These are phyloP conservation scores for Diaporthe sp. DNA, from an alignment of 2,329 filamentous ascomycete genomes.

Conservation along the genomic window DNA sequence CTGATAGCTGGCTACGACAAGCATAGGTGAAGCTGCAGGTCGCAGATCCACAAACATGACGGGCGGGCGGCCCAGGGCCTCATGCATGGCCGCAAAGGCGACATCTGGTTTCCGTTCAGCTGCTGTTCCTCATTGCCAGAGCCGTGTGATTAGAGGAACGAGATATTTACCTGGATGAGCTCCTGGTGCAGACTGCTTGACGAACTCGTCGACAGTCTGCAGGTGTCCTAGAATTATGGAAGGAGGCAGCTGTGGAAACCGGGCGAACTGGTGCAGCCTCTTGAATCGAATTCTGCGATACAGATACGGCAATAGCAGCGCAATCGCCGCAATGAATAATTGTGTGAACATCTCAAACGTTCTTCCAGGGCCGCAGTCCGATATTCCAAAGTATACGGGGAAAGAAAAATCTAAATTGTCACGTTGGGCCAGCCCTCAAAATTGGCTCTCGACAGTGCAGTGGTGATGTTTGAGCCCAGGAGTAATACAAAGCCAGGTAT, in stretches of 20 bases:
- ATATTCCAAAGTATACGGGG: not conserved
- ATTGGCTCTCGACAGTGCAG: too few relatives aligned
- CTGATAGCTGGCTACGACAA: slow-evolving; percentile 33
- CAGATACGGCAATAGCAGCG: slow-evolving; percentile 35
- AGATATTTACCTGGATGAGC: slow-evolving; percentile 36
- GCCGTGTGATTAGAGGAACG: not conserved
- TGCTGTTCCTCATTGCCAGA: not conserved
- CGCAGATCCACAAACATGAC: slow-evolving; percentile 39
- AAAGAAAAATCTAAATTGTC: too few relatives aligned
- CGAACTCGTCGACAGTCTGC: slow-evolving; percentile 35
- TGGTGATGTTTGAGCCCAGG: too few relatives aligned
- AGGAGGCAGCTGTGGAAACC: slow-evolving; percentile 38
- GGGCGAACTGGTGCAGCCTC: slow-evolving; percentile 35
- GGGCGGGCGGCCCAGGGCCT: slow-evolving; percentile 36
- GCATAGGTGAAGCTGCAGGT: slow-evolving; percentile 30
- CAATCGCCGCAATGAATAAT: slow-evolving; percentile 42
- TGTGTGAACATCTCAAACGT: not conserved
- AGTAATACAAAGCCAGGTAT: too few relatives aligned
- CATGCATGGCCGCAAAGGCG: slow-evolving; percentile 35
- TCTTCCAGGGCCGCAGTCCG: not conserved
- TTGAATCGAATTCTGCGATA: slow-evolving; percentile 32
- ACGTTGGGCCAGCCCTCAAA: too few relatives aligned
- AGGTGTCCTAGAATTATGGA: slow-evolving; percentile 32
- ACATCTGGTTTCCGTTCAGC: slow-evolving; percentile 33
- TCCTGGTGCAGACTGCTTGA: slow-evolving; percentile 24